Evolutionary conservation across 495 filamentous ascomycete species (phyloP).

Genomic region (Talaromyces wortmannii): DNA sequence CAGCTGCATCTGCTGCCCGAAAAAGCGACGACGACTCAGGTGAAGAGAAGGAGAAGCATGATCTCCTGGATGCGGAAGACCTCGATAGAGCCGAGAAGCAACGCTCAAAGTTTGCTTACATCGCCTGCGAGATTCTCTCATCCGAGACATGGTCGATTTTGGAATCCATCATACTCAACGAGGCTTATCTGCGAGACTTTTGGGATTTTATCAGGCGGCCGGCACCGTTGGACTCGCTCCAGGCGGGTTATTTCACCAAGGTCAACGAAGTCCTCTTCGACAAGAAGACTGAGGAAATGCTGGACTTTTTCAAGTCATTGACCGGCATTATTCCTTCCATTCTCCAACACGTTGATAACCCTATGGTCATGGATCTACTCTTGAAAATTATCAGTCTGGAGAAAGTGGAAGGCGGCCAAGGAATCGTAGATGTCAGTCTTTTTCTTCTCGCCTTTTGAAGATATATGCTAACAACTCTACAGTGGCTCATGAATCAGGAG

Average conservation of each 20-base stretch:
- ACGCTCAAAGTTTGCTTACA: slow-evolving; percentile 82
- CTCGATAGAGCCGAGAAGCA: slow-evolving; percentile 78
- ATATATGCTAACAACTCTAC: slow-evolving; percentile 6
- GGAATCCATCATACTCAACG: slow-evolving; percentile 85
- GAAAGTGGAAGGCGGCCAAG: slow-evolving; percentile 82
- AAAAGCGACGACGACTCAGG: slow-evolving; percentile 13
- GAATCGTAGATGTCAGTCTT: slow-evolving; percentile 81
- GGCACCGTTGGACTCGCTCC: slow-evolving; percentile 78
- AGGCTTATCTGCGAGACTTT: slow-evolving; percentile 67
- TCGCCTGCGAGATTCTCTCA: slow-evolving; percentile 87
- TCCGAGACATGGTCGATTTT: slow-evolving; percentile 96
- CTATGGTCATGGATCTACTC: slow-evolving; percentile 97
- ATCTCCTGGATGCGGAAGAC: slow-evolving; percentile 45
- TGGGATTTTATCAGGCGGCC: slow-evolving; percentile 82
- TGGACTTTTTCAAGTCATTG: slow-evolving; percentile 76
- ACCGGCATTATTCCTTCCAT: slow-evolving; percentile 77
- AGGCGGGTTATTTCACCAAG: slow-evolving; percentile 97
- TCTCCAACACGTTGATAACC: slow-evolving; percentile 91
- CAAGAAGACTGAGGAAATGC: slow-evolving; percentile 95
- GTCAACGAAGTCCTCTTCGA: slow-evolving; percentile 95
- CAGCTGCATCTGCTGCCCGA: slow-evolving; percentile 36
- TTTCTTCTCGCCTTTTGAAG: not conserved
- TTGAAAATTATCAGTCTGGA: slow-evolving; percentile 97
- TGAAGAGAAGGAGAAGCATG: slow-evolving; percentile 34
- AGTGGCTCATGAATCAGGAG: slow-evolving; percentile 92